Percentiles rank a stretch among this genome's conserved stretches.
Conservation (phyloP, 331 rosid genomes). For the Arachis monticola region DNA sequence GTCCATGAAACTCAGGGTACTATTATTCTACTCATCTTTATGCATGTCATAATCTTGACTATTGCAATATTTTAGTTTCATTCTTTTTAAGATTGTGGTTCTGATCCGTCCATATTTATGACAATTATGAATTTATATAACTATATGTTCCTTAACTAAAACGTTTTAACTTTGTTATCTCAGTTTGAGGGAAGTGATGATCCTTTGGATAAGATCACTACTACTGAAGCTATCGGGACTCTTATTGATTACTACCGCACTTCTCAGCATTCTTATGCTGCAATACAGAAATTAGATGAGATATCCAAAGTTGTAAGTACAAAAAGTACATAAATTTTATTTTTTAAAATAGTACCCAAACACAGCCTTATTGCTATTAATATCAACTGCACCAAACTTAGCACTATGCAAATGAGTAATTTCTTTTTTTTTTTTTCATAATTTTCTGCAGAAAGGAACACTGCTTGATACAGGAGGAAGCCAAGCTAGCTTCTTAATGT, state of each 20-base stretch:
- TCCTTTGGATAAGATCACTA: too few relatives aligned
- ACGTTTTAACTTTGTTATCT: too few relatives aligned
- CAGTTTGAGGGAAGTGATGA: too few relatives aligned
- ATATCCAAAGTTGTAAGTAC: slow-evolving; percentile 46
- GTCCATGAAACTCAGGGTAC: slow-evolving; percentile 90
- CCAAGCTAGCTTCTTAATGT: slow-evolving; percentile 93
- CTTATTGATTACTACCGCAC: slow-evolving; percentile 69
- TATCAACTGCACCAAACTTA: not conserved
- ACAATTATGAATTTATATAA: too few relatives aligned
- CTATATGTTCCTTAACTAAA: too few relatives aligned
- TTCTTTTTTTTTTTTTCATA: not conserved
- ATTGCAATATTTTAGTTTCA: slow-evolving; percentile 1
- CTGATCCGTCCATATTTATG: slow-evolving; percentile 1
- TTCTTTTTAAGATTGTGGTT: not conserved
- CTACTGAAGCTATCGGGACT: slow-evolving; percentile 63
- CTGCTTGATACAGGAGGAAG: slow-evolving; percentile 93
- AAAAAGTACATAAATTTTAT: slow-evolving; percentile 23
- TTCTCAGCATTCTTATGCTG: slow-evolving; percentile 76
- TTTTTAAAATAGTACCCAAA: too few relatives aligned
- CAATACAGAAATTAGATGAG: slow-evolving; percentile 73
- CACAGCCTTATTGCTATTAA: not conserved
- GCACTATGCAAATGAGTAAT: not conserved
- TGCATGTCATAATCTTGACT: not conserved
- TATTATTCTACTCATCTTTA: not conserved
- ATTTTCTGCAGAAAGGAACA: slow-evolving; percentile 71